phyloP scores from a whole-genome alignment of 441 rosid genomes.

The Erodium texanum region DNA sequence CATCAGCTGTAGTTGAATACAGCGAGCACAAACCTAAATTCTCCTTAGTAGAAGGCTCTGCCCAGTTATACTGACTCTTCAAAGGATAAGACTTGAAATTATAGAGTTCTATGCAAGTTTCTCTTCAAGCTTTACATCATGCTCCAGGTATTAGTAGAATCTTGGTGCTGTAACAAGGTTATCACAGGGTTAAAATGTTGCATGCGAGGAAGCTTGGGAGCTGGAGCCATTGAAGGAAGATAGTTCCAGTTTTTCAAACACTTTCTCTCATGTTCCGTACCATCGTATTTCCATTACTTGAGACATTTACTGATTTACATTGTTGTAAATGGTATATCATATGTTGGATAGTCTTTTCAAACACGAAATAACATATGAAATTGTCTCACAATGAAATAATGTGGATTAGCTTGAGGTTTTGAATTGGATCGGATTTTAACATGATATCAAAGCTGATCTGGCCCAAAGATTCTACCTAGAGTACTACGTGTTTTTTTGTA shows the following conservation, averaged over 20 bases:
- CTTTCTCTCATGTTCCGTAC: not conserved
- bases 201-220: conserved; percentile 13
- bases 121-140: conserved; percentile 3
- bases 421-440: no score
- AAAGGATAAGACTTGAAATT: conserved; percentile 8
- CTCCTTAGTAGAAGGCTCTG: conserved; percentile 31
- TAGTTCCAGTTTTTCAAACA: conserved; percentile 6
- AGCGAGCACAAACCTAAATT: conserved; percentile 54
- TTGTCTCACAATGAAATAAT: no score
- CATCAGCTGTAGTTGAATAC: conserved; percentile 74
- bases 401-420: no score
- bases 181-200: conserved; percentile 11
- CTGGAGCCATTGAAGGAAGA: conserved; percentile 12
- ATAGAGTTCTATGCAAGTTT: conserved; percentile 9
- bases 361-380: no score
- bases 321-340: no score
- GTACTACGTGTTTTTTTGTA: no score
- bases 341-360: no score
- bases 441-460: no score
- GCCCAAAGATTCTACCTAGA: no score
- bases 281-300: not conserved
- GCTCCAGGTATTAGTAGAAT: conserved; percentile 2
- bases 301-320: not conserved
- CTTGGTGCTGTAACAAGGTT: conserved; percentile 10
- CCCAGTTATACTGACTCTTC: conserved; percentile 23